These are phyloP conservation scores for Mortierella antarctica DNA, from an alignment of 192 early-diverging fungal species.

Conservation along the genomic window DNA sequence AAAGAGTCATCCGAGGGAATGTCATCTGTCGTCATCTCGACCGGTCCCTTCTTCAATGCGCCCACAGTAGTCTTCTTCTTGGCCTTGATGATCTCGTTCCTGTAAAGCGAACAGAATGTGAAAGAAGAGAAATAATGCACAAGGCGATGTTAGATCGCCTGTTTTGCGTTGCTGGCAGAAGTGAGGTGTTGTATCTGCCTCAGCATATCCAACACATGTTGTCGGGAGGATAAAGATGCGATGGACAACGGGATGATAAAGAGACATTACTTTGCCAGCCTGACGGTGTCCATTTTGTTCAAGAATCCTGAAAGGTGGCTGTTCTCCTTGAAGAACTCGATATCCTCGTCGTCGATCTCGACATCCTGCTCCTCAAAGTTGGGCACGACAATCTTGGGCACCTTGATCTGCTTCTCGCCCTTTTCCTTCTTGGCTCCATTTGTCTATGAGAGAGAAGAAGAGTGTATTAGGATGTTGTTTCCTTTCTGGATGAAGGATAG, in stretches of 20 bases:
- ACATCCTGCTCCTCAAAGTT: conserved; percentile 67
- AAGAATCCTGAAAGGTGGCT: conserved; percentile 71
- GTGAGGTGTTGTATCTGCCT: too few species aligned
- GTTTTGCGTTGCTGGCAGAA: not conserved
- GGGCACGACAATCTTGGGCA: conserved; percentile 54
- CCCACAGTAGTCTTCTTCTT: conserved; percentile 52
- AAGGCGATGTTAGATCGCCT: not conserved
- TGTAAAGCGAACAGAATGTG: not conserved
- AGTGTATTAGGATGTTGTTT: not conserved
- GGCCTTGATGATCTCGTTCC: conserved; percentile 52
- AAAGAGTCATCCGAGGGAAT: conserved; percentile 31
- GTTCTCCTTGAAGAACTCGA: conserved; percentile 78
- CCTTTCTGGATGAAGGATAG: not conserved
- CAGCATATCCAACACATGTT: not conserved
- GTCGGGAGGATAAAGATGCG: not conserved
- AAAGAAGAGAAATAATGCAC: not conserved
- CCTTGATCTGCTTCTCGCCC: conserved; percentile 48
- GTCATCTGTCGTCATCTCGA: conserved; percentile 50
- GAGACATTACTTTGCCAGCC: conserved; percentile 65
- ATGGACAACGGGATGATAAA: not conserved
- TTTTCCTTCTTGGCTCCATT: conserved; percentile 36
- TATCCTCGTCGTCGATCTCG: conserved; percentile 76
- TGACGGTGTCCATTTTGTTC: conserved; percentile 69
- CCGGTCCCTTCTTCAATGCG: conserved; percentile 42
- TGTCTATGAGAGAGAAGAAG: not conserved